Conservation (phyloP, 2,329 filamentous ascomycete genomes). For the Stagonosporopsis vannaccii region DNA sequence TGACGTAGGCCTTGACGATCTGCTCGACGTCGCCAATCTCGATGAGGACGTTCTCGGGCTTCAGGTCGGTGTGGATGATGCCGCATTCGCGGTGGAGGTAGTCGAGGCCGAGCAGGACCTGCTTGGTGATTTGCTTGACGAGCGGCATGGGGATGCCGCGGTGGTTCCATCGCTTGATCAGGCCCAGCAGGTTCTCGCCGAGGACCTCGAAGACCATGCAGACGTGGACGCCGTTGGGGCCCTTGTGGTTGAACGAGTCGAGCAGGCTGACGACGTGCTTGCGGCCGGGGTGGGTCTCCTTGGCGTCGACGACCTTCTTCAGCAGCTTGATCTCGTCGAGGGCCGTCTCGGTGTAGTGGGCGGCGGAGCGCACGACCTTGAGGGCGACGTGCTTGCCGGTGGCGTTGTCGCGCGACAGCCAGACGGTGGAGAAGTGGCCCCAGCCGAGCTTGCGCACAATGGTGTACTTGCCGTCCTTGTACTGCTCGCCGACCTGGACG, state of each 20-base stretch:
- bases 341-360: slow-evolving; percentile 98
- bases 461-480: slow-evolving; percentile 97
- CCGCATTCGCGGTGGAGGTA: slow-evolving; percentile 97
- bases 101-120: slow-evolving; percentile 92
- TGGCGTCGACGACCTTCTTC: slow-evolving; percentile 94
- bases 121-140: slow-evolving; percentile 98
- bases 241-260: slow-evolving; percentile 97
- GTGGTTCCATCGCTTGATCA: slow-evolving; percentile 99
- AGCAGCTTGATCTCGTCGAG: slow-evolving; percentile 99
- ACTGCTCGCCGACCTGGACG: slow-evolving; percentile 91
- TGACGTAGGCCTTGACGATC: slow-evolving; percentile 95
- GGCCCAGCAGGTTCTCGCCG: slow-evolving; percentile 89
- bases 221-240: slow-evolving; percentile 93
- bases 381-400: slow-evolving; percentile 94
- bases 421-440: slow-evolving; percentile 99
- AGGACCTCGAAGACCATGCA: slow-evolving; percentile 99
- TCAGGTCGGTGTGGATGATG: slow-evolving; percentile 97
- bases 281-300: slow-evolving; percentile 90
- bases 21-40: slow-evolving; percentile 99
- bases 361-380: slow-evolving; percentile 96
- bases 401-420: slow-evolving; percentile 80
- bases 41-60: slow-evolving; percentile 97
- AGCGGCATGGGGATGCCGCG: slow-evolving; percentile 94
- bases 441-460: slow-evolving; percentile 95
- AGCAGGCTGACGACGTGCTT: slow-evolving; percentile 95